A percentile compares a stretch with the other conserved stretches of the same genome.
phyloP scores from a whole-genome alignment of 129 eudicot genomes.

The Flaveria linearis region DNA sequence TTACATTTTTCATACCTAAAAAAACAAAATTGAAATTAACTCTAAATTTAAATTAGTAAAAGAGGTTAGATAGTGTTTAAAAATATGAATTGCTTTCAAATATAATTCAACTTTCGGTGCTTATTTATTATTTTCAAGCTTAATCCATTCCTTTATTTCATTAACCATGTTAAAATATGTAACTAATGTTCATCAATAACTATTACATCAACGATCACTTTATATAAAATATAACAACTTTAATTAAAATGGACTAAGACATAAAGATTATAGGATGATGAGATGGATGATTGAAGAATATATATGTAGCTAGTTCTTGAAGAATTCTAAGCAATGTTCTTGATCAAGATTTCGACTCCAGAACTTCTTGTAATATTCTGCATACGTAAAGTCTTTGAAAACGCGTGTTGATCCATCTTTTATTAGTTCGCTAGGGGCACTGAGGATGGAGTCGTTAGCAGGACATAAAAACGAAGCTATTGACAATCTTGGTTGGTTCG shows the following conservation, averaged over 20 bases:
- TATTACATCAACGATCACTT: neutral
- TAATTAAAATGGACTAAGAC: neutral
- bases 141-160: constrained; percentile 6
- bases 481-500: constrained; percentile 65
- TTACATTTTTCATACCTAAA: no score
- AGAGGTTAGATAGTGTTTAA: no score
- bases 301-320: constrained; percentile 49
- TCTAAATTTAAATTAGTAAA: no score
- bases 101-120: neutral
- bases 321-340: constrained; percentile 75
- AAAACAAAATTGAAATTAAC: no score
- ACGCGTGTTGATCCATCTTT: constrained; percentile 45
- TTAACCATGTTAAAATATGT: neutral
- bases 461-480: constrained; percentile 81
- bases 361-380: constrained; percentile 70
- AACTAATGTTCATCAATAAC: neutral
- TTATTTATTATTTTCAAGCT: neutral
- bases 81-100: no score
- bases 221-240: neutral
- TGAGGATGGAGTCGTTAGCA: constrained; percentile 43
- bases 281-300: neutral
- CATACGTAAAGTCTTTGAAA: constrained; percentile 58
- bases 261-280: neutral
- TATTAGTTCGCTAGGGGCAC: constrained; percentile 54
- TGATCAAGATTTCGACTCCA: constrained; percentile 82